Base-by-base conservation (phyloP, 2,329 filamentous ascomycete genomes). In the Diaporthe sp. region DNA sequence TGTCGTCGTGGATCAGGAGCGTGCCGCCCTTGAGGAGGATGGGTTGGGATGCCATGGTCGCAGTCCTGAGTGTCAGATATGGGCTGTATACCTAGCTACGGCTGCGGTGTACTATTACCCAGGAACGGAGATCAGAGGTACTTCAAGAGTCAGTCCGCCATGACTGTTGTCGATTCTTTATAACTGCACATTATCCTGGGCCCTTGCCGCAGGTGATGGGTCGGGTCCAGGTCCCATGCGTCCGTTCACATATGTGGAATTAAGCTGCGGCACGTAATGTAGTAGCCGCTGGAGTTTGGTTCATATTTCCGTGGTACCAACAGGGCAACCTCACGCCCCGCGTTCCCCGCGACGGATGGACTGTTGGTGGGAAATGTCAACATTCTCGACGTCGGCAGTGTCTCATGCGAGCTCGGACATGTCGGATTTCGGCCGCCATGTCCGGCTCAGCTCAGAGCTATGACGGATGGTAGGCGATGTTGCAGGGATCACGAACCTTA, bases 1-100 rank as follows among this genome's bases (percentile, higher is more conserved):
- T 13, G 10, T 53, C 51, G 42, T 75, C 66, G 71, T 73, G 71
- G 22, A 71, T 22, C 17, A 75, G 74, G 32, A 75, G 61, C 30
- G 73, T 75, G 10, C 73, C 73, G 35, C 71, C 71, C 37, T 56
- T 37, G 39, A 75, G 61, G 53, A 75, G 74, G 69, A 61, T 59
- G 19, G 37, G 15, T 59, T 66, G 66, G 9, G 72, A 27, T 61
- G 72, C 50, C 72, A 73, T 73, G 8, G 35, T 56, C 19, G 17
- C 6, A 25, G 68, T 59, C 37, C 22, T 15, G 8, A 12, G 35
- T n/a, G n/a, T 39, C 10, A 4, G n/a, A 6, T 44, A 19, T 44
- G 8, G 8, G 15, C 12, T 44, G 2, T 27, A 8, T 58, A 17
- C 6, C 1, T 25, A 3, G n/a, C 13, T 58, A 8, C 9, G 17